These are phyloP conservation scores for Candida labiduridarum DNA, from an alignment of 1,139 yeast genomes.

Conservation along the genomic window DNA sequence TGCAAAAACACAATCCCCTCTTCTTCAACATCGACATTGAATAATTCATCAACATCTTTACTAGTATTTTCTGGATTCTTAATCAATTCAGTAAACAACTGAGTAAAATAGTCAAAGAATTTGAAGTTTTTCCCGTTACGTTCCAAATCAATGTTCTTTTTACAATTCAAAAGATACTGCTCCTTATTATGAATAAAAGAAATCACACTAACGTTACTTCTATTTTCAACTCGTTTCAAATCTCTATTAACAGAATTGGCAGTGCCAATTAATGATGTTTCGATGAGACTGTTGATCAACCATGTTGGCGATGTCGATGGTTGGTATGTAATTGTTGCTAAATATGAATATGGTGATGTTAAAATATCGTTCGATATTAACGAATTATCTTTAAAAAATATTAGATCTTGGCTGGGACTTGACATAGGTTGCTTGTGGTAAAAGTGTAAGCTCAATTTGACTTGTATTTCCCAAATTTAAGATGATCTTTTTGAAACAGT, in stretches of 20 bases:
- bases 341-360: slow-evolving; percentile 23
- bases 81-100: slow-evolving; percentile 37
- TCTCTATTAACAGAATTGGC: slow-evolving; percentile 38
- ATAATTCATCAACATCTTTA: slow-evolving; percentile 21
- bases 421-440: slow-evolving; percentile 11
- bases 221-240: slow-evolving; percentile 21
- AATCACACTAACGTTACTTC: slow-evolving; percentile 39
- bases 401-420: slow-evolving; percentile 59
- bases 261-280: slow-evolving; percentile 45
- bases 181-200: slow-evolving; percentile 47
- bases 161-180: slow-evolving; percentile 40
- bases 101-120: slow-evolving; percentile 48
- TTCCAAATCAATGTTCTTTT: slow-evolving; percentile 48
- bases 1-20: slow-evolving; percentile 44
- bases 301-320: slow-evolving; percentile 71
- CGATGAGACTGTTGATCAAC: slow-evolving; percentile 55
- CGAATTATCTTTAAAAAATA: slow-evolving; percentile 55
- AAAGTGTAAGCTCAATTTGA: background rate
- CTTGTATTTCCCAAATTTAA: no score
- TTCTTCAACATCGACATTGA: slow-evolving; percentile 21
- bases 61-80: slow-evolving; percentile 23
- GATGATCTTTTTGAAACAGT: no score
- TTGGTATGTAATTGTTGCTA: slow-evolving; percentile 55
- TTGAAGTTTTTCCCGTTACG: slow-evolving; percentile 29
- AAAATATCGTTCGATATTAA: slow-evolving; percentile 35